These are phyloP conservation scores for Albatrellus sp. DNA, from an alignment of 1,284 basidiomycete species.

Conservation along the genomic window DNA sequence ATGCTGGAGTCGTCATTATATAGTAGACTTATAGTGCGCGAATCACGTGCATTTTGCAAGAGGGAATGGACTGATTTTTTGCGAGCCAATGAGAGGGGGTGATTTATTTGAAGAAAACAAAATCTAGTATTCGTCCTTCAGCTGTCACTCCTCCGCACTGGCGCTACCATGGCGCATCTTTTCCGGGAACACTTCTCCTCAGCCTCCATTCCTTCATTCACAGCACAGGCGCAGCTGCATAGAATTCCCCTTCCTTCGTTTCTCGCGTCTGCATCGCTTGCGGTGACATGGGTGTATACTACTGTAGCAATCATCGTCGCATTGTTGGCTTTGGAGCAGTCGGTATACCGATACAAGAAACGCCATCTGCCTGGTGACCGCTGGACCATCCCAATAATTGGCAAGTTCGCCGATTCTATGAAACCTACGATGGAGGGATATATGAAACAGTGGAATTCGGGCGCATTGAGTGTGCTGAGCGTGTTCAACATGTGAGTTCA, in stretches of 20 bases:
- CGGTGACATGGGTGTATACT: constrained; percentile 52
- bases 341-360: constrained; percentile 81
- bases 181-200: constrained; percentile 24
- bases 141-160: not conserved
- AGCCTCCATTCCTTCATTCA: constrained; percentile 30
- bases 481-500: constrained; percentile 88
- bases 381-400: constrained; percentile 93
- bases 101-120: not conserved
- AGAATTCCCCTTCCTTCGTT: constrained; percentile 34
- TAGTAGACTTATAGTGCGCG: too few species aligned
- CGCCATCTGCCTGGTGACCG: constrained; percentile 71
- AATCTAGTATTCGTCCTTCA: not conserved
- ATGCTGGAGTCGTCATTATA: too few species aligned
- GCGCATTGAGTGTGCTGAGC: constrained; percentile 74
- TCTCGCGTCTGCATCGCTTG: constrained; percentile 23
- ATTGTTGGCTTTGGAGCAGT: constrained; percentile 70
- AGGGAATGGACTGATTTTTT: constrained; percentile 16
- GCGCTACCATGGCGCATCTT: constrained; percentile 6
- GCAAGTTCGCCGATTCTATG: constrained; percentile 84
- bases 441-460: constrained; percentile 81
- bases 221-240: constrained; percentile 25
- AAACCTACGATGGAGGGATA: constrained; percentile 84
- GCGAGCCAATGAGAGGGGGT: constrained; percentile 14
- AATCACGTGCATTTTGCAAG: constrained; percentile 3
- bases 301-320: constrained; percentile 46